phyloP scores from a whole-genome alignment of 2,329 filamentous ascomycete genomes.

The Coleophoma cylindrospora region DNA sequence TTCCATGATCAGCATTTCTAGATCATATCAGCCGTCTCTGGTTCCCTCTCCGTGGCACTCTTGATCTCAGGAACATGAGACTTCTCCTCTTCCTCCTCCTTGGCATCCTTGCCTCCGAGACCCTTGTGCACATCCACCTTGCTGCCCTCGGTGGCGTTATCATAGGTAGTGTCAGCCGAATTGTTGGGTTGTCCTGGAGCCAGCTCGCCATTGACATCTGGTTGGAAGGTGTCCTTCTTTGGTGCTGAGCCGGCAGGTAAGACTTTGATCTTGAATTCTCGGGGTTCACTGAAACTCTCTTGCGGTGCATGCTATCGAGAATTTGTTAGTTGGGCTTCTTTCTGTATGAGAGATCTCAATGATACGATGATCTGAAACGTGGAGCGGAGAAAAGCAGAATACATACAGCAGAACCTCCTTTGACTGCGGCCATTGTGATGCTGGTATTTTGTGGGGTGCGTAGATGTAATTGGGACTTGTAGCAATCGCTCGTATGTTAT shows the following conservation, averaged over 20 bases:
- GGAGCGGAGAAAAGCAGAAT: neutral
- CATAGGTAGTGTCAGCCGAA: neutral
- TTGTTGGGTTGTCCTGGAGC: neutral
- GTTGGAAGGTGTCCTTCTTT: neutral
- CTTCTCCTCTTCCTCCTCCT: conserved; percentile 7
- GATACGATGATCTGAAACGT: neutral
- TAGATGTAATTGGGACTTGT: neutral
- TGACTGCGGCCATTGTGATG: neutral
- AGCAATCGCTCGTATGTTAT: neutral
- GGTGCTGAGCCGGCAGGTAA: neutral
- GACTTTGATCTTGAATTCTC: conserved; percentile 8
- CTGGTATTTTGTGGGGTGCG: neutral
- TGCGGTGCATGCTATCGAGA: neutral
- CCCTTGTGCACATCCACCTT: conserved; percentile 1
- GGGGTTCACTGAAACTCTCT: neutral
- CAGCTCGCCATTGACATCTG: neutral
- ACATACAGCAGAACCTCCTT: neutral
- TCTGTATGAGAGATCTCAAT: neutral
- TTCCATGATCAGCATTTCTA: neutral
- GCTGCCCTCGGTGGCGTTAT: neutral
- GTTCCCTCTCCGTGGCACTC: conserved; percentile 14
- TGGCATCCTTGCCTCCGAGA: neutral
- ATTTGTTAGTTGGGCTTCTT: neutral
- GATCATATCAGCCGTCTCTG: conserved; percentile 1
- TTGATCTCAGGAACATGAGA: conserved; percentile 6